These are phyloP conservation scores for Powellomyces hirtus DNA, from an alignment of 192 early-diverging fungal genomes.

Conservation along the genomic window DNA sequence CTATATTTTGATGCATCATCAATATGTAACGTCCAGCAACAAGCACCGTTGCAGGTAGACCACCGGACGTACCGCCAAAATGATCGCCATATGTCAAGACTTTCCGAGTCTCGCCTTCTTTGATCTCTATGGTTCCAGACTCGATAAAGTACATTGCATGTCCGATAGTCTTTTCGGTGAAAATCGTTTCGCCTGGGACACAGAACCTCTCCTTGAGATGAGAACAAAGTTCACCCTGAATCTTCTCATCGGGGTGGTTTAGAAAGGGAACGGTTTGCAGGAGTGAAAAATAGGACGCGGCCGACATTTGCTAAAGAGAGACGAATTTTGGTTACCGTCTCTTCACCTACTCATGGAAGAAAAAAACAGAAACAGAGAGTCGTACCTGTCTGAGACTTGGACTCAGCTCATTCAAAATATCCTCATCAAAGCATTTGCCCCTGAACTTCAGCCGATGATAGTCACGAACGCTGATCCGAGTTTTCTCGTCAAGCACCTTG, in stretches of 20 bases:
- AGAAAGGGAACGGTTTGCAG: constrained; percentile 7
- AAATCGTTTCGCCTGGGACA: constrained; percentile 2
- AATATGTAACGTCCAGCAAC: background rate
- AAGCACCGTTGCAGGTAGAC: background rate
- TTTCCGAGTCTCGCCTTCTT: background rate
- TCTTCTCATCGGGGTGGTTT: background rate
- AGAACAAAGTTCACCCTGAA: background rate
- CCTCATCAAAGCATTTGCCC: constrained; percentile 34
- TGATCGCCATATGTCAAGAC: background rate
- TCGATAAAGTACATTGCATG: background rate
- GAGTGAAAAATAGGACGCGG: background rate
- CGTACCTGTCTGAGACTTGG: constrained; percentile 8
- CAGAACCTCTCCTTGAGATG: background rate
- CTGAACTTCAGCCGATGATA: constrained; percentile 35
- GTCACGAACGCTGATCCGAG: constrained; percentile 19
- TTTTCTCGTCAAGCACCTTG: constrained; percentile 11
- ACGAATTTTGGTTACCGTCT: background rate
- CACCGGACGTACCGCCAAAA: background rate
- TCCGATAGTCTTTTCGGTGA: background rate
- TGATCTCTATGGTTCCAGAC: background rate
- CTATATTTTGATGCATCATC: background rate
- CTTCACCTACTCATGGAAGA: background rate
- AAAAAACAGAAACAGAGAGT: background rate
- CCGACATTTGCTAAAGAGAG: constrained; percentile 1
- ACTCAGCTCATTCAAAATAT: constrained; percentile 23